Conservation (phyloP, 179 eudicot species). For the Carnegiea gigantea region DNA sequence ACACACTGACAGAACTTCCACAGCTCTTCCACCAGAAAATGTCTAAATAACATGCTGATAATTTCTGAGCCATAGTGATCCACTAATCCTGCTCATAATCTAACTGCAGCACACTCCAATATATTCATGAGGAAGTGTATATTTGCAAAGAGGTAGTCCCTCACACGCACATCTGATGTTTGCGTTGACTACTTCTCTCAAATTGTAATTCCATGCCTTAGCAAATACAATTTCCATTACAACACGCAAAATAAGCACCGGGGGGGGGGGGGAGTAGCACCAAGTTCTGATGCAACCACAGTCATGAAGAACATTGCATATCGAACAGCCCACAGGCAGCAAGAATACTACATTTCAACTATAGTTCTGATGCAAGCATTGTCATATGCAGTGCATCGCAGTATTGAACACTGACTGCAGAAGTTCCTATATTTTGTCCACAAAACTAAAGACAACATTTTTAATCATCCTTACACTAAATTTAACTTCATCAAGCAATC, state of each 20-base stretch:
- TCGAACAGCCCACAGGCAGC: not conserved
- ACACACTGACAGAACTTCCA: not conserved
- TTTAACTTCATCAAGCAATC: slow-evolving; percentile 1
- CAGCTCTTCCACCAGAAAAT: not conserved
- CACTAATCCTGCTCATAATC: not conserved
- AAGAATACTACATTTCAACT: not conserved
- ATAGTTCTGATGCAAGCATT: not conserved
- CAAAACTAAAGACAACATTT: not conserved
- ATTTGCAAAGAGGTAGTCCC: not conserved
- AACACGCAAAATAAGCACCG: too few relatives aligned
- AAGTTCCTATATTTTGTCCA: not conserved
- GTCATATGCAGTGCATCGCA: not conserved
- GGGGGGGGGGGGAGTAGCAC: too few relatives aligned
- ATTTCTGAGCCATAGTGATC: not conserved
- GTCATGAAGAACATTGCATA: not conserved
- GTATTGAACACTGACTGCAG: not conserved
- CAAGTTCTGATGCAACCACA: not conserved
- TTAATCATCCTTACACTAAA: not conserved
- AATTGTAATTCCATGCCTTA: not conserved
- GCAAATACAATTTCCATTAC: not conserved
- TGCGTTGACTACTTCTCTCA: not conserved
- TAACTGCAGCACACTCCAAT: not conserved
- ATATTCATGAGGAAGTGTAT: not conserved
- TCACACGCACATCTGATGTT: too few relatives aligned
- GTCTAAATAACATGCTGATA: not conserved